These are phyloP conservation scores for Ambrosiella cleistominuta DNA, from an alignment of 2,329 filamentous ascomycete species.

Conservation along the genomic window DNA sequence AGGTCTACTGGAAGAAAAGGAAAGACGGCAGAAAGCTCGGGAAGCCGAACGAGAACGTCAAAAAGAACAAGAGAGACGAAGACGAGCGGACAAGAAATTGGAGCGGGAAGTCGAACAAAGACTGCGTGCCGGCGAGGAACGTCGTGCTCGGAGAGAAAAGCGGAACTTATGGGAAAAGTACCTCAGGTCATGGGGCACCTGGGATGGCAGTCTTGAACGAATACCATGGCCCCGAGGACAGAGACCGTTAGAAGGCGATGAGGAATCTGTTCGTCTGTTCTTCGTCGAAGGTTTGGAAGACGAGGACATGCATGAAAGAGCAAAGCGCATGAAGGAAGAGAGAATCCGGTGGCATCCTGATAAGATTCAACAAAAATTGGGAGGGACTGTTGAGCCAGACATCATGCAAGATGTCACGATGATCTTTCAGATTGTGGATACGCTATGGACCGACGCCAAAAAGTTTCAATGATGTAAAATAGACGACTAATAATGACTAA, in stretches of 20 bases:
- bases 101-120: constrained; percentile 51
- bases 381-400: constrained; percentile 49
- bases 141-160: constrained; percentile 35
- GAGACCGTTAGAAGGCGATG: constrained; percentile 15
- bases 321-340: constrained; percentile 54
- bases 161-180: constrained; percentile 47
- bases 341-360: constrained; percentile 93
- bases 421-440: constrained; percentile 81
- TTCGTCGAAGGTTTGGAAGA: constrained; percentile 32
- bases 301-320: constrained; percentile 28
- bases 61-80: constrained; percentile 20
- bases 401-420: constrained; percentile 69
- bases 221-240: constrained; percentile 46
- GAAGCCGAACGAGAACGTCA: constrained; percentile 13
- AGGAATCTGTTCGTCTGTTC: constrained; percentile 49
- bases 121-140: constrained; percentile 47
- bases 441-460: constrained; percentile 31
- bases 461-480: background rate
- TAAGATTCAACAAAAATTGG: constrained; percentile 84
- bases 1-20: constrained; percentile 61
- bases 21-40: constrained; percentile 37
- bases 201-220: constrained; percentile 26
- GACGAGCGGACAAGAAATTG: constrained; percentile 25
- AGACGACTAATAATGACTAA: background rate
- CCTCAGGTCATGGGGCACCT: constrained; percentile 37